Conservation (phyloP, 2,329 filamentous ascomycete species). For the Madurella fahalii region DNA sequence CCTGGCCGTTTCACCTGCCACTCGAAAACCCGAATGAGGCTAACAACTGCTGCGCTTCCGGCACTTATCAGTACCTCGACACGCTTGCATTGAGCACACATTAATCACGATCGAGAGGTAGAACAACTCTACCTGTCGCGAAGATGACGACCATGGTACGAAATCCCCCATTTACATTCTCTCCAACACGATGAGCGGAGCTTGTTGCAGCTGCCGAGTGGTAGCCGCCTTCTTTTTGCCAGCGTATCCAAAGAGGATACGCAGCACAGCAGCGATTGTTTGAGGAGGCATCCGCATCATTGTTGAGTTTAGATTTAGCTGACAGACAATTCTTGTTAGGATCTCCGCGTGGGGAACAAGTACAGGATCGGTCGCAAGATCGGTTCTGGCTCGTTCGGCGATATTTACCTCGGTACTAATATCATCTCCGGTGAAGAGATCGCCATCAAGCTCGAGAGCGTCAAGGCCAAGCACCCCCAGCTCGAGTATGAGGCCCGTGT, state of each 20-base stretch:
- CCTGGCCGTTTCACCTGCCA: not conserved
- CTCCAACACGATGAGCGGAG: not conserved
- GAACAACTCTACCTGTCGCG: conserved; percentile 14
- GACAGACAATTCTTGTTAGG: conserved; percentile 48
- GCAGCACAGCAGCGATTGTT: not conserved
- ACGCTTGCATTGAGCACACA: not conserved
- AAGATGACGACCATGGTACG: conserved; percentile 53
- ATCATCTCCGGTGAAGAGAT: conserved; percentile 99
- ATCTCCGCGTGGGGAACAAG: conserved; percentile 98
- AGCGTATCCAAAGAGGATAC: not conserved
- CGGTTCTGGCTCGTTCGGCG: conserved; percentile 93
- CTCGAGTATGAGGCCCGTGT: conserved; percentile 98
- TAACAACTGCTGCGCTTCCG: conserved; percentile 1
- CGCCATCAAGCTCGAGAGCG: conserved; percentile 98
- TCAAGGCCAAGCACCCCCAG: conserved; percentile 99
- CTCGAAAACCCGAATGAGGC: not conserved
- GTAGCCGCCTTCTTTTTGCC: not conserved
- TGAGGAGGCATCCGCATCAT: not conserved
- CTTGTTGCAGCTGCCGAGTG: not conserved
- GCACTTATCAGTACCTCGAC: not conserved
- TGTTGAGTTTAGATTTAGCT: not conserved
- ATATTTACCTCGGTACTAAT: conserved; percentile 98
- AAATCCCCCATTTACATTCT: conserved; percentile 3
- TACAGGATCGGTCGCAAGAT: conserved; percentile 99
- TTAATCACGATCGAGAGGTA: not conserved